phyloP scores from a whole-genome alignment of 768 basidiomycete species.

The Podaxis sp. region DNA sequence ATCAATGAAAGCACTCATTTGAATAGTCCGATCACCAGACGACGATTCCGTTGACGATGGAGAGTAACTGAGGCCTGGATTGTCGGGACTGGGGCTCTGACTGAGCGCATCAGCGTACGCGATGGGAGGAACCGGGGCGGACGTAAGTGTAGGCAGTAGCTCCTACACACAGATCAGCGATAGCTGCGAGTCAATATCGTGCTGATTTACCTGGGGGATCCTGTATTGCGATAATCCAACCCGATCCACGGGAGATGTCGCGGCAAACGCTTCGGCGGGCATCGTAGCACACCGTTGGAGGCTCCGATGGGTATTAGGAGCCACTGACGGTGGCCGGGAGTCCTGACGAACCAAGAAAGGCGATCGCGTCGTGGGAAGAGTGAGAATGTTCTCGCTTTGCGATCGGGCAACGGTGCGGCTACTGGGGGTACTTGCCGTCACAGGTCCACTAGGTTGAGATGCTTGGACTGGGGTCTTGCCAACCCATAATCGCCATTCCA shows the following conservation, averaged over 20 bases:
- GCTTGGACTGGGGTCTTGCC: constrained; percentile 54
- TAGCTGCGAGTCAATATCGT: neutral
- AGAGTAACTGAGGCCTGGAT: constrained; percentile 57
- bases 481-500: constrained; percentile 93
- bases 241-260: neutral
- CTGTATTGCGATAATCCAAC: neutral
- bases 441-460: constrained; percentile 21
- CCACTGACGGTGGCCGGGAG: neutral
- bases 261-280: constrained; percentile 5
- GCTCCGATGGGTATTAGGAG: constrained; percentile 14
- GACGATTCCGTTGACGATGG: constrained; percentile 61
- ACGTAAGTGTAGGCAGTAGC: constrained; percentile 3
- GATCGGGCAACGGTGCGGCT: constrained; percentile 44
- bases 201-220: constrained; percentile 10
- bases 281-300: constrained; percentile 34
- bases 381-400: constrained; percentile 46
- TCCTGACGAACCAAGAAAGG: constrained; percentile 26
- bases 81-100: constrained; percentile 46
- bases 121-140: neutral
- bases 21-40: constrained; percentile 53
- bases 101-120: constrained; percentile 11
- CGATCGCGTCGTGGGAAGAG: constrained; percentile 17
- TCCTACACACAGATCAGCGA: constrained; percentile 13
- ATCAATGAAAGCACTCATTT: constrained; percentile 55
- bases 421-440: constrained; percentile 19